A percentile compares a stretch with the other conserved stretches of the same genome.
These are phyloP conservation scores for Fusarium haematococcum DNA, from an alignment of 2,329 filamentous ascomycete species.

Conservation along the genomic window DNA sequence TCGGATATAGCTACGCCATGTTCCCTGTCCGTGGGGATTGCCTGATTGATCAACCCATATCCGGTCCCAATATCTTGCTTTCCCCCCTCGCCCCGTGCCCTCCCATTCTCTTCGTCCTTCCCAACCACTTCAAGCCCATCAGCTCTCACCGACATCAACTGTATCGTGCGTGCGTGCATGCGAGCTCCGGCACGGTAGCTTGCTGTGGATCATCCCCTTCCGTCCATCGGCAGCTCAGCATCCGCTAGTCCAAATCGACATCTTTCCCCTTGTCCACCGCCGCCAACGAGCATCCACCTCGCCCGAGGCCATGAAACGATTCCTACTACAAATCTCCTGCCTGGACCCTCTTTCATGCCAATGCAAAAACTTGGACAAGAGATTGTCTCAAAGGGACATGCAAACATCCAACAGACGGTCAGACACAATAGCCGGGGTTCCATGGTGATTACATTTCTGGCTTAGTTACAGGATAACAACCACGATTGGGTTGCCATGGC, in stretches of 20 bases:
- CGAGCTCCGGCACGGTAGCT: slow-evolving; percentile 1
- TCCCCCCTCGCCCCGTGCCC: background rate
- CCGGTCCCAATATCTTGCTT: background rate
- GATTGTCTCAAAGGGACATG: background rate
- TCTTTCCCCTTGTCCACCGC: background rate
- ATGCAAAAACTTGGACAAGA: background rate
- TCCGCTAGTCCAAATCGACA: slow-evolving; percentile 18
- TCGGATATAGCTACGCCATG: background rate
- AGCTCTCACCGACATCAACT: slow-evolving; percentile 32
- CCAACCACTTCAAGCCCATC: background rate
- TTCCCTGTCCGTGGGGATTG: background rate
- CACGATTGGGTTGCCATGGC: background rate
- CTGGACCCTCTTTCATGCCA: slow-evolving; percentile 3
- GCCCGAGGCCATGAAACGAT: slow-evolving; percentile 19
- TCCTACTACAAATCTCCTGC: slow-evolving; percentile 19
- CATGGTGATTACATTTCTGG: background rate
- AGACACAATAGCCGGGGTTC: background rate
- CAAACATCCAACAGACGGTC: background rate
- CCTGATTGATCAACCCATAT: slow-evolving; percentile 9
- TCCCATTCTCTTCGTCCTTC: background rate
- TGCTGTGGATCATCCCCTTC: background rate
- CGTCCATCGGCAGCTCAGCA: slow-evolving; percentile 15
- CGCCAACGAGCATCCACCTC: slow-evolving; percentile 16
- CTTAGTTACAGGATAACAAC: slow-evolving; percentile 1
- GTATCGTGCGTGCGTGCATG: slow-evolving; percentile 3